Evolutionary conservation across 2,329 filamentous ascomycete species (phyloP).

Genomic region (Chaetothyriales sp.): DNA sequence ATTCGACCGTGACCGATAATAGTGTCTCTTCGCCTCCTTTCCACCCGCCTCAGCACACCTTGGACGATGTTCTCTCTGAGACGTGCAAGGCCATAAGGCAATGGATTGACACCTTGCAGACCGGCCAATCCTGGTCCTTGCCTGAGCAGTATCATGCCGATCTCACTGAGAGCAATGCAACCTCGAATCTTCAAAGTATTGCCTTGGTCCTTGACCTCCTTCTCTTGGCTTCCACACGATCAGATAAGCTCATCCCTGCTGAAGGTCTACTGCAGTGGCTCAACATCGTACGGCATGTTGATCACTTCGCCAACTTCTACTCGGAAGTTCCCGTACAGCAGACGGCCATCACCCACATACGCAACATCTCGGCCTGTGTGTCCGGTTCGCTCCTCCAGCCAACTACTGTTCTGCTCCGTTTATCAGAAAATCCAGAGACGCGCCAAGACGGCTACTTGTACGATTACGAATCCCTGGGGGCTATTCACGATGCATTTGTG

Average conservation of each 20-base stretch:
- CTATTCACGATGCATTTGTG: constrained; percentile 59
- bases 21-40: background rate
- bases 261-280: constrained; percentile 59
- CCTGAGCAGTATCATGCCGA: background rate
- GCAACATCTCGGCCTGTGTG: constrained; percentile 5
- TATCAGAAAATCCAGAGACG: background rate
- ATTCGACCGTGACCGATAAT: background rate
- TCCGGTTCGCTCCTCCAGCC: background rate
- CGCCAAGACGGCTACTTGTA: constrained; percentile 32
- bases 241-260: constrained; percentile 26
- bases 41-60: background rate
- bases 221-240: constrained; percentile 4
- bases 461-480: constrained; percentile 54
- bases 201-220: constrained; percentile 7
- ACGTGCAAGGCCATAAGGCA: background rate
- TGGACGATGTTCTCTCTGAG: background rate
- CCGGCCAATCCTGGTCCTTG: background rate
- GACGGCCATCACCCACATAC: constrained; percentile 8
- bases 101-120: background rate
- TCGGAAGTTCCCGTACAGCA: constrained; percentile 8
- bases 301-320: constrained; percentile 9
- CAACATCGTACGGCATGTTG: constrained; percentile 43
- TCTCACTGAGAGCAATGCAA: constrained; percentile 1
- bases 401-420: background rate
- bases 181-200: constrained; percentile 7